A percentile compares a stretch with the other conserved stretches of the same genome.
phyloP scores from a whole-genome alignment of 2,329 filamentous ascomycete genomes.

The Fusarium lateritium region DNA sequence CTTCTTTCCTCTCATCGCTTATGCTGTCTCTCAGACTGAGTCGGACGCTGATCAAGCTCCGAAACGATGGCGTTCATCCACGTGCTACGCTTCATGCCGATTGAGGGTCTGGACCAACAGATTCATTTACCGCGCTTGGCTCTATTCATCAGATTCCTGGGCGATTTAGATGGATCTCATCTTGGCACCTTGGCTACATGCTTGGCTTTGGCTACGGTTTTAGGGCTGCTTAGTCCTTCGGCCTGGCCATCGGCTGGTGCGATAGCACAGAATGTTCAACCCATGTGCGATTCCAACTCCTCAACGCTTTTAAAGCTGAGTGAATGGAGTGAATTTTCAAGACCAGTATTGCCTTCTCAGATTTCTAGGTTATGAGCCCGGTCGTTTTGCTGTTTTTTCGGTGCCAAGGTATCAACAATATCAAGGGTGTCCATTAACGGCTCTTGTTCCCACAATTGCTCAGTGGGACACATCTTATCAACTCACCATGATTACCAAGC shows the following conservation, averaged over 20 bases:
- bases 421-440: too few relatives aligned
- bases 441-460: too few relatives aligned
- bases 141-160: background rate
- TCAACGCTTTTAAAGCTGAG: background rate
- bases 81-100: conserved; percentile 8
- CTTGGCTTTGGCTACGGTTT: too few relatives aligned
- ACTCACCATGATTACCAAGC: too few relatives aligned
- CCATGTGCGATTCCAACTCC: background rate
- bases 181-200: conserved; percentile 10
- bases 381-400: too few relatives aligned
- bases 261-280: too few relatives aligned
- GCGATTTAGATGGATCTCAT: background rate
- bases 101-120: conserved; percentile 1
- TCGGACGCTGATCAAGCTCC: conserved; percentile 35
- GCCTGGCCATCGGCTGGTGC: too few relatives aligned
- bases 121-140: conserved; percentile 2
- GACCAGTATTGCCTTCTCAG: background rate
- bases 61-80: conserved; percentile 18
- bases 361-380: background rate
- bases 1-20: background rate
- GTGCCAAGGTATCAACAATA: too few relatives aligned
- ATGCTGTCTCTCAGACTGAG: background rate
- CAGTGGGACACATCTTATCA: too few relatives aligned
- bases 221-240: too few relatives aligned
- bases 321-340: background rate